Evolutionary conservation across 148 eudicot genomes (phyloP).

Genomic region (Hydrangea macrophylla): DNA sequence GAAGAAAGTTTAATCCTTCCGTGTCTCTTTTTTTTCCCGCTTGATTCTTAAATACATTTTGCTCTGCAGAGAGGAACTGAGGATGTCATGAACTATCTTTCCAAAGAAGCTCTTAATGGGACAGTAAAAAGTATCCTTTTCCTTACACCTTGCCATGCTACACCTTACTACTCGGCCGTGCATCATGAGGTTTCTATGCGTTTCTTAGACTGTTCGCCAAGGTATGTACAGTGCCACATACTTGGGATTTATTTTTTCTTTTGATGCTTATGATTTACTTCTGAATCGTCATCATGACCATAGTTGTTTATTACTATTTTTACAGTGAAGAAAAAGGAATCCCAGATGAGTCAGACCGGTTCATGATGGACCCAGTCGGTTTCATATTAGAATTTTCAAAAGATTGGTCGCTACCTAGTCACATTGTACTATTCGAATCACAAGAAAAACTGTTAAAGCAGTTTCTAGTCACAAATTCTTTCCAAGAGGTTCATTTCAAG

Average conservation of each 20-base stretch:
- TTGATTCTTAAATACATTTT: conserved; percentile 16
- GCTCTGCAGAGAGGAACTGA: conserved; percentile 84
- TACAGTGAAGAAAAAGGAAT: conserved; percentile 63
- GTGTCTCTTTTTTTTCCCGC: neutral
- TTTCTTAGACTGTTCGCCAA: conserved; percentile 88
- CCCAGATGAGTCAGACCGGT: conserved; percentile 80
- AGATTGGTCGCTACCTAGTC: conserved; percentile 85
- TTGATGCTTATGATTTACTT: conserved; percentile 1
- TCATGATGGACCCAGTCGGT: conserved; percentile 70
- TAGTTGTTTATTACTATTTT: too few species aligned
- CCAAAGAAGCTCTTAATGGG: conserved; percentile 59
- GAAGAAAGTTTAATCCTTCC: neutral
- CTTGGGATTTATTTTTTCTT: conserved; percentile 7
- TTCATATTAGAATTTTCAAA: conserved; percentile 50
- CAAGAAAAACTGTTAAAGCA: conserved; percentile 62
- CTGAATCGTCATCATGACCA: conserved; percentile 9
- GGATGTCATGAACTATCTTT: conserved; percentile 84
- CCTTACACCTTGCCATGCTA: conserved; percentile 91
- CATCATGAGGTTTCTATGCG: conserved; percentile 82
- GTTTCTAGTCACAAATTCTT: conserved; percentile 52
- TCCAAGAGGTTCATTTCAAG: conserved; percentile 53
- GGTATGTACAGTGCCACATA: conserved; percentile 36
- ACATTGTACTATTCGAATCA: conserved; percentile 79
- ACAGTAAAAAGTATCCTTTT: conserved; percentile 68
- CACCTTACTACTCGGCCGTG: conserved; percentile 90